These are phyloP conservation scores for Diaporthe destruens DNA, from an alignment of 2,329 filamentous ascomycete genomes.

Conservation along the genomic window DNA sequence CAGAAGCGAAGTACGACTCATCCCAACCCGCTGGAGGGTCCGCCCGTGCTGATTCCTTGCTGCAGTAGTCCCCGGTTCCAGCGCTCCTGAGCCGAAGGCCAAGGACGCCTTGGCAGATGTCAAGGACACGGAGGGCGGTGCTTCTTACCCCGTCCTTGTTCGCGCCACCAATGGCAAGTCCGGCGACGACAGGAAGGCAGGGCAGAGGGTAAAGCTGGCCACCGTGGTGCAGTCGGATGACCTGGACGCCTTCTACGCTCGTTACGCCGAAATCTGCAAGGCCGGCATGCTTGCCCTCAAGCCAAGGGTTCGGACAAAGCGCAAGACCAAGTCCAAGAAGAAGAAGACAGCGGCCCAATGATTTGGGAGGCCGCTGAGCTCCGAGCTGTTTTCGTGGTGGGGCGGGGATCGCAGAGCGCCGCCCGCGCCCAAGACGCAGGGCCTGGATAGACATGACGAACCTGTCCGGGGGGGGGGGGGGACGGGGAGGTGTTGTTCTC, in stretches of 20 bases:
- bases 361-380: background rate
- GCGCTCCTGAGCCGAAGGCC: constrained; percentile 57
- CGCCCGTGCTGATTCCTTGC: background rate
- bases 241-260: constrained; percentile 83
- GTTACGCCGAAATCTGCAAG: constrained; percentile 94
- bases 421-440: background rate
- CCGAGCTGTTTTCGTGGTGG: background rate
- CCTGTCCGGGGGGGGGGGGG: no score
- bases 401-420: constrained; percentile 31
- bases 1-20: constrained; percentile 78
- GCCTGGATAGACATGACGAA: background rate
- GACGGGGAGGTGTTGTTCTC: background rate
- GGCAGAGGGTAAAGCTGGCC: constrained; percentile 78
- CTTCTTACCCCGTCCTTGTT: constrained; percentile 74
- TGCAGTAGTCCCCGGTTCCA: constrained; percentile 59
- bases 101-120: constrained; percentile 72
- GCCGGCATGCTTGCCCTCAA: constrained; percentile 88
- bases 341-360: constrained; percentile 62
- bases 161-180: constrained; percentile 86
- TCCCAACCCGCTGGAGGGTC: background rate
- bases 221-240: constrained; percentile 84
- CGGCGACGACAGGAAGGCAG: constrained; percentile 61
- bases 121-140: constrained; percentile 52
- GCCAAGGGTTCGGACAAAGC: constrained; percentile 91
- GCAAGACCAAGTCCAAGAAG: constrained; percentile 82